Evolutionary conservation across 768 basidiomycete genomes (phyloP), one percentile per base, ranked within the genome.

Genomic region (Trametes cingulata): DNA sequence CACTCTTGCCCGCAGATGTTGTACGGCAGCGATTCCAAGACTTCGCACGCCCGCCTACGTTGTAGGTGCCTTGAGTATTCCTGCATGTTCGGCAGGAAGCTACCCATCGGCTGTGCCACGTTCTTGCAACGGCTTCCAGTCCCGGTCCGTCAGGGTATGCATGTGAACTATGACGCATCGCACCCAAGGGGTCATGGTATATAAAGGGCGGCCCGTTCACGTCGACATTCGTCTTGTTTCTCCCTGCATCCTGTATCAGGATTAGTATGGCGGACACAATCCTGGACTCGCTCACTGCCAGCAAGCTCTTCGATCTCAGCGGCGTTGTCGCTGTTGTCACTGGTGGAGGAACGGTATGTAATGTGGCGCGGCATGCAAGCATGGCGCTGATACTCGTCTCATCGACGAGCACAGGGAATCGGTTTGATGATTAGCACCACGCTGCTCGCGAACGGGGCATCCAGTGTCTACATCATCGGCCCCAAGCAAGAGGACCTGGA

Each of bases 361-460:
- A 29, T 35, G 12, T 20, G 13, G 24, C 6, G 15, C 3, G 24
- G 24, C 6, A 46, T 22, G 20, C 10, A 14, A 10, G 42, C 15
- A 19, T 20, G n/a, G n/a, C n/a, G 42, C 9, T 50, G 7, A 36
- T n/a, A n/a, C n/a, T n/a, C 6, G 41, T 20, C 45, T 12, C 40
- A 48, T 6, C 46, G 36, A 49, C n/a, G 14, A 20, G 3, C 12
- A 19, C 57, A 77, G 78, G 81, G 81, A 0, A 80, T 81, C n/a
- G 81, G 81, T 0, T 67, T 81, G 42, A 82, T 82, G 81, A 80
- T 82, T 20, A 74, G 72, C 57, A 75, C 76, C 10, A 79, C 80
- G 0, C 67, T 82, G 1, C 61, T 80, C 10, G 77, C 79, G 2
- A 82, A 82, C 60, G 79, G 79, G 8, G 81, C 81, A 33, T 5